A percentile compares a stretch with the other conserved stretches of the same genome.
These are phyloP conservation scores for Citrus unshiu DNA, from an alignment of 345 rosid genomes.

Conservation along the genomic window DNA sequence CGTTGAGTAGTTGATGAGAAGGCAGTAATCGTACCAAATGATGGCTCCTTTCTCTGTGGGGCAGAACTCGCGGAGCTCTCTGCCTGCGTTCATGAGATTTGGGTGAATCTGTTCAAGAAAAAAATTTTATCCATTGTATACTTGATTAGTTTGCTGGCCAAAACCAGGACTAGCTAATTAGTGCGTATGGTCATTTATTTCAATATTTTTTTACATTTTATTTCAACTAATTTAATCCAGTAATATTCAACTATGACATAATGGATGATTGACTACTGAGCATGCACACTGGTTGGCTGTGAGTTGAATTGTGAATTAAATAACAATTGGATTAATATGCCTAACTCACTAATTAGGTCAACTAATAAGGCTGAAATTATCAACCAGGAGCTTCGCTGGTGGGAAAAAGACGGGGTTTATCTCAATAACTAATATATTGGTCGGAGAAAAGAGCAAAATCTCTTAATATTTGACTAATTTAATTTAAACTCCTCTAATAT, in stretches of 20 bases:
- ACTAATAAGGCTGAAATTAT: too few relatives aligned
- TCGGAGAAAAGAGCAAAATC: too few relatives aligned
- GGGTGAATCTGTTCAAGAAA: not conserved
- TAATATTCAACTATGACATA: not conserved
- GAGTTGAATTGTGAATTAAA: not conserved
- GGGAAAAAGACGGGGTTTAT: too few relatives aligned
- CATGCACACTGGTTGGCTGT: not conserved
- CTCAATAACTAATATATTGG: too few relatives aligned
- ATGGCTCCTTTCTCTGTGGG: constrained; percentile 2
- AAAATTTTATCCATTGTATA: not conserved
- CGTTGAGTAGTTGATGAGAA: constrained; percentile 11
- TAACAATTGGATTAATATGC: too few relatives aligned
- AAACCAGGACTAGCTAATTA: not conserved
- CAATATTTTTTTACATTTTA: not conserved
- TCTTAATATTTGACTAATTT: too few relatives aligned
- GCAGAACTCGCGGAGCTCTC: not conserved
- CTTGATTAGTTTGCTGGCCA: not conserved
- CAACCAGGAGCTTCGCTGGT: too few relatives aligned
- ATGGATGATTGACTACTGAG: not conserved
- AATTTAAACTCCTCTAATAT: too few relatives aligned
- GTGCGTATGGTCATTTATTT: not conserved
- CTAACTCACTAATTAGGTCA: not conserved
- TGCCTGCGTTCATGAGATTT: not conserved
- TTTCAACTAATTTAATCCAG: not conserved
- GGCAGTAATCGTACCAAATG: constrained; percentile 14